Conservation (phyloP, 2,329 filamentous ascomycete species). For the Trichoderma sp. region DNA sequence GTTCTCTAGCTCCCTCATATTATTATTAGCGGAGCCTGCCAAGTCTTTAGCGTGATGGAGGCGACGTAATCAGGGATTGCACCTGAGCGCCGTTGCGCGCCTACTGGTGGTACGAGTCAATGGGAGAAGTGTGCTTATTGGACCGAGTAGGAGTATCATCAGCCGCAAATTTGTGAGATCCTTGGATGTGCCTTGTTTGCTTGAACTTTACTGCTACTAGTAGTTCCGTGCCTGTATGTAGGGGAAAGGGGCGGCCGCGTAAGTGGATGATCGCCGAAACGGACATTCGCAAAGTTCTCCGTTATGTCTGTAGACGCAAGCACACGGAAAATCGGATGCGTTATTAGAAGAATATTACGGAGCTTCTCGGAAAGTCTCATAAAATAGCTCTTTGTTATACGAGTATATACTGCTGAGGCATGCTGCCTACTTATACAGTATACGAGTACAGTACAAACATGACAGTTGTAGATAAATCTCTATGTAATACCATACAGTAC, state of each 20-base stretch:
- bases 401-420: background rate
- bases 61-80: conserved; percentile 15
- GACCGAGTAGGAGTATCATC: background rate
- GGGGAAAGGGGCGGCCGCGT: background rate
- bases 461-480: background rate
- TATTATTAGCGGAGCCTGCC: conserved; percentile 11
- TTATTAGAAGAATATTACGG: background rate
- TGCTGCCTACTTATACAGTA: background rate
- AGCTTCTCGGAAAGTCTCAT: background rate
- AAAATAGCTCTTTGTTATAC: background rate
- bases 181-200: background rate
- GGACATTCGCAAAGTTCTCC: background rate
- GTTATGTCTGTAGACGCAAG: background rate
- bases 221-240: background rate
- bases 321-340: background rate
- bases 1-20: background rate
- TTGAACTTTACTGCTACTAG: background rate
- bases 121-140: background rate
- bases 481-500: background rate
- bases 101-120: conserved; percentile 5
- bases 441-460: background rate
- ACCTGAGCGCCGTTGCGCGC: background rate
- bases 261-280: background rate
- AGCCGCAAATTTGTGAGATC: background rate
- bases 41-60: conserved; percentile 9